phyloP scores from a whole-genome alignment of 495 filamentous ascomycete genomes.

The Xylaria sp. region DNA sequence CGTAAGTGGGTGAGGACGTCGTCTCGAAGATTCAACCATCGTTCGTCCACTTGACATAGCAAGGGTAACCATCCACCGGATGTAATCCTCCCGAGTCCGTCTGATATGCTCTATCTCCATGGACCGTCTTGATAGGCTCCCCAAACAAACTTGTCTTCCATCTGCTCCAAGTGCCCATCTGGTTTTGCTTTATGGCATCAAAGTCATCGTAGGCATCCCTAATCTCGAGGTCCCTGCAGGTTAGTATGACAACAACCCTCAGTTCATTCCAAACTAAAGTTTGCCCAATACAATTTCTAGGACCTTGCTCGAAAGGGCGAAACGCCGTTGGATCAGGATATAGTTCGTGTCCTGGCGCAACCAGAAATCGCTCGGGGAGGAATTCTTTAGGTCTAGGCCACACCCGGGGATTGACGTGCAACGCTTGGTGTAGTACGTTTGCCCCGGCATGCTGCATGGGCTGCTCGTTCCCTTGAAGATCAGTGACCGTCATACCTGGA shows the following conservation, averaged over 20 bases:
- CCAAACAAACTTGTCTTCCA: neutral
- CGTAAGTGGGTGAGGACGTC: too few relatives aligned
- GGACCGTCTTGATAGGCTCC: neutral
- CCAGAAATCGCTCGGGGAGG: slow-evolving; percentile 53
- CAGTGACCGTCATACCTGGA: slow-evolving; percentile 42
- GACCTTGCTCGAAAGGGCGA: slow-evolving; percentile 58
- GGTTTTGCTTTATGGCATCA: neutral
- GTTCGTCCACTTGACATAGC: neutral
- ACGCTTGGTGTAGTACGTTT: slow-evolving; percentile 36
- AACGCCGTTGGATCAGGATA: slow-evolving; percentile 45
- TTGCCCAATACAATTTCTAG: slow-evolving; percentile 59
- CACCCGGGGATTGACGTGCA: neutral
- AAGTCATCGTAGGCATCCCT: neutral
- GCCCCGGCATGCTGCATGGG: slow-evolving; percentile 42
- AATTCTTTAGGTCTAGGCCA: slow-evolving; percentile 48
- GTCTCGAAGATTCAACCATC: neutral
- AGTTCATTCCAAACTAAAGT: slow-evolving; percentile 55
- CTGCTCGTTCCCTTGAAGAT: slow-evolving; percentile 36
- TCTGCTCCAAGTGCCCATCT: too few relatives aligned
- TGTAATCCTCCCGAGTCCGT: neutral
- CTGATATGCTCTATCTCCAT: slow-evolving; percentile 9
- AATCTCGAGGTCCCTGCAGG: slow-evolving; percentile 8
- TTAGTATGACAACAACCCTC: slow-evolving; percentile 47
- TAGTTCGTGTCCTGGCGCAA: slow-evolving; percentile 33
- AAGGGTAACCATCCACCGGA: neutral